Base-by-base conservation (phyloP, 1,139 yeast species). In the Candida sojae region DNA sequence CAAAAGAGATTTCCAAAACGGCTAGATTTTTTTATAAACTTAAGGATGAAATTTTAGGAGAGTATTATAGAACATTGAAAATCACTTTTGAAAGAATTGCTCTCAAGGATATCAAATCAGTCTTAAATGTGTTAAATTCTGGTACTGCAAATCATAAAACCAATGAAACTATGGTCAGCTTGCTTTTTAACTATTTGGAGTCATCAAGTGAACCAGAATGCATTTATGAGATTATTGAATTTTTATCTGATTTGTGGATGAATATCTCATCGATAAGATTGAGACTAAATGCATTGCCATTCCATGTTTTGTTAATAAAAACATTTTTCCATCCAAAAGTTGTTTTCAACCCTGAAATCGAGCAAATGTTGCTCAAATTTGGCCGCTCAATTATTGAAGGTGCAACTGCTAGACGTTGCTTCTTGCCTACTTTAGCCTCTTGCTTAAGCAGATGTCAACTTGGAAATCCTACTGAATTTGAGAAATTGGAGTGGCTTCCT, bases 321-420 rank as follows among this genome's bases (percentile, higher is more conserved):
- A 59, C 82, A 0, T 48, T 84, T 3, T 75, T 60, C 31, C 57
- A 62, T 39, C 55, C 61, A 7, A 46, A 44, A 11, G 46, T 71
- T n/a, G 48, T 71, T 42, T 46, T 42, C 13, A 43, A 69, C 45
- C 61, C 58, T 0, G 50, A 48, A 0, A 41, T 72, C 2, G 61
- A 66, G 1, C 54, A 52, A 3, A 51, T 61, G 0, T 55, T 87
- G 2, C 57, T 58, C 2, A 58, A 55, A 4, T 74, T 83, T 47
- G 71, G 80, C 5, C 47, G 58, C 3, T 73, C 80, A 0, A 70
- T 84, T 2, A 67, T 86, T 51, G 58, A 67, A 1, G 75, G 77
- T 48, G 68, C 95, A 1, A 73, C 65, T 47, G 84, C 88, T 0
- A 79, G 97, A 64, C 79, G 96, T 55, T 76, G 88, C 10, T 67